These are phyloP conservation scores for Pseudocercospora crystallina DNA, from an alignment of 2,329 filamentous ascomycete species.

Conservation along the genomic window DNA sequence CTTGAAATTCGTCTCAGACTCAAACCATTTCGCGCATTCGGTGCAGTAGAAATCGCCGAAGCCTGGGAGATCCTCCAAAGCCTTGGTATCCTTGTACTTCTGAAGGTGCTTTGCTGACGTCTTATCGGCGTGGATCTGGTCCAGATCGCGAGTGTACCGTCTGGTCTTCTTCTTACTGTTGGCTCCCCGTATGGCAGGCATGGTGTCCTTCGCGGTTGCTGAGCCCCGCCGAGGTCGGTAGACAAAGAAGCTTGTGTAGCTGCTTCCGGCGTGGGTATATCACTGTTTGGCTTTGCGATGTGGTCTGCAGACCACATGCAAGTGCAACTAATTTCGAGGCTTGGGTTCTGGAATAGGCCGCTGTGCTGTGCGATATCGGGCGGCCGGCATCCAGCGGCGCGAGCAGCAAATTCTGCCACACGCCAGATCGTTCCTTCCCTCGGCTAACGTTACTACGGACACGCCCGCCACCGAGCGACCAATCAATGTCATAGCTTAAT, in stretches of 20 bases:
- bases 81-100: constrained; percentile 75
- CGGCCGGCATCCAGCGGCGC: neutral
- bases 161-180: constrained; percentile 52
- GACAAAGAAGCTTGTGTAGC: neutral
- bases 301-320: constrained; percentile 9
- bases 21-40: constrained; percentile 96
- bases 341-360: too few species aligned
- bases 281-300: neutral
- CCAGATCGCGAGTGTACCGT: constrained; percentile 70
- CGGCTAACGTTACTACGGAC: too few species aligned
- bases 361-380: too few species aligned
- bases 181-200: constrained; percentile 52
- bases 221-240: constrained; percentile 15
- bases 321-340: too few species aligned
- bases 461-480: too few species aligned
- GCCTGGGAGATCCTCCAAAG: constrained; percentile 81
- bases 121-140: constrained; percentile 86
- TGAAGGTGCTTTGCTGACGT: constrained; percentile 74
- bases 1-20: constrained; percentile 73
- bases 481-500: too few species aligned
- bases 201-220: constrained; percentile 27
- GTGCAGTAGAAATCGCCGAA: constrained; percentile 84
- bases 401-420: constrained; percentile 8
- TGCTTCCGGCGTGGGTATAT: constrained; percentile 1
- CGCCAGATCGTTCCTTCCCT: too few species aligned